Percentiles rank a stretch among this genome's conserved stretches.
phyloP scores from a whole-genome alignment of 179 eudicot species.

The Beta corolliflora region DNA sequence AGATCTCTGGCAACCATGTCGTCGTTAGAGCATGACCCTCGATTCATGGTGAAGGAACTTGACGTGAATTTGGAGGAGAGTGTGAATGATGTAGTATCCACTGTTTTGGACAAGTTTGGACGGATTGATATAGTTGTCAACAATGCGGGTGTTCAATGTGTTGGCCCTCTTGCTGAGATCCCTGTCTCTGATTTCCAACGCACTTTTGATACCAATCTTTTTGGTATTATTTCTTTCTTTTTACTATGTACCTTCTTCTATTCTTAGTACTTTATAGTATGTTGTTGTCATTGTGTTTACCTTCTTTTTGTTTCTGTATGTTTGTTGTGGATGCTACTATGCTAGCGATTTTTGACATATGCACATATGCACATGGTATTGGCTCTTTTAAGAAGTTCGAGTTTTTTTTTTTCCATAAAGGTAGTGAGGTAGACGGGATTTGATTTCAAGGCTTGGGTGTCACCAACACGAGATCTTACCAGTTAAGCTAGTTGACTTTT shows the following conservation, averaged over 20 bases:
- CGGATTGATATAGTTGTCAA: slow-evolving; percentile 72
- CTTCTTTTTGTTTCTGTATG: no score
- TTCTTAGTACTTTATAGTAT: background rate
- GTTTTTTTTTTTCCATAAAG: no score
- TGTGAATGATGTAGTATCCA: slow-evolving; percentile 44
- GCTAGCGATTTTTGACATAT: no score
- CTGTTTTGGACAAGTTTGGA: slow-evolving; percentile 57
- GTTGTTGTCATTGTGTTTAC: background rate
- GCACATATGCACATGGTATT: no score
- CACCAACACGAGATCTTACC: no score
- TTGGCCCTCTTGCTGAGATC: slow-evolving; percentile 87
- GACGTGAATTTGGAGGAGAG: slow-evolving; percentile 72
- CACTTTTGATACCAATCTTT: slow-evolving; percentile 79
- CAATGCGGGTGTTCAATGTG: slow-evolving; percentile 82
- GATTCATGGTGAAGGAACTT: slow-evolving; percentile 57
- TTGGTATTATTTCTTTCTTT: slow-evolving; percentile 36
- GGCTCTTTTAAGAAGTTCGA: no score
- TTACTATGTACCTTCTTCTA: background rate
- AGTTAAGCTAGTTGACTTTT: no score
- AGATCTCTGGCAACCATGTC: slow-evolving; percentile 59
- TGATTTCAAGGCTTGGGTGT: no score
- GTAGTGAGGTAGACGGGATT: no score
- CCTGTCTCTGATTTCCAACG: slow-evolving; percentile 56
- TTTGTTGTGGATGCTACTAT: no score
- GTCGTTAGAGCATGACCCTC: slow-evolving; percentile 42